Base-by-base conservation (phyloP, 176 grass and related monocot genomes). In the Carex myosuroides region DNA sequence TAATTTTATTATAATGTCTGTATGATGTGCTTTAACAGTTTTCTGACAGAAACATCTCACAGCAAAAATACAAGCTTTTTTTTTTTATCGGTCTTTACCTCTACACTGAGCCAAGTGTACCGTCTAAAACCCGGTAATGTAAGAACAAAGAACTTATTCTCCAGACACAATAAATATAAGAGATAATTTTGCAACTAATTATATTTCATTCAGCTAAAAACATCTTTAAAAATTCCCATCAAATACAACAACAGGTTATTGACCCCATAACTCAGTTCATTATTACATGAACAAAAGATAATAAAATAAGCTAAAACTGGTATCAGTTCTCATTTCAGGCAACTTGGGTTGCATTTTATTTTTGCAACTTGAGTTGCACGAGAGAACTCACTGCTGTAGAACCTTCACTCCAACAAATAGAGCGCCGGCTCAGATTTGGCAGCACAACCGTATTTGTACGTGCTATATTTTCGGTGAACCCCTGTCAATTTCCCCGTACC, bases 391-490 rank as follows among this genome's bases (percentile, higher is more conserved):
- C 57, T 61, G 18, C 14, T 3, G 52, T 20, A 30, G 13, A 44
- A 42, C 84, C 16, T 71, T 71, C 70, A 83, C 20, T 84, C 81
- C 81, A 93, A 80, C 70, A 99, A 55, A 89, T 94, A 89, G 44
- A 87, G 65, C 1, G 96, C 89, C 30, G 89, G 92, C 39, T 87
- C 85, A 68, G 80, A 72, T 85, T 90, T 94, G 37, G 96, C 85
- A 6, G 72, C 73, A 32, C 88, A 99, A 0, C 96, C 96, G 41
- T 89, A 95, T 79, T 84, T 95, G 58, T 79, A 92, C 1, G 89
- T 90, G 68, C 83, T 95, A 50, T 92, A 99, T 71, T 99, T 99
- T 68, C 80, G 88, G 82, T 92, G 88, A 5, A 92, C 96, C 2
- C 85, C 89, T 2, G 88, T 93, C 67, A 95, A 89, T 83, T 84